Conservation (phyloP, 2,329 filamentous ascomycete genomes). For the Claviceps sp. region DNA sequence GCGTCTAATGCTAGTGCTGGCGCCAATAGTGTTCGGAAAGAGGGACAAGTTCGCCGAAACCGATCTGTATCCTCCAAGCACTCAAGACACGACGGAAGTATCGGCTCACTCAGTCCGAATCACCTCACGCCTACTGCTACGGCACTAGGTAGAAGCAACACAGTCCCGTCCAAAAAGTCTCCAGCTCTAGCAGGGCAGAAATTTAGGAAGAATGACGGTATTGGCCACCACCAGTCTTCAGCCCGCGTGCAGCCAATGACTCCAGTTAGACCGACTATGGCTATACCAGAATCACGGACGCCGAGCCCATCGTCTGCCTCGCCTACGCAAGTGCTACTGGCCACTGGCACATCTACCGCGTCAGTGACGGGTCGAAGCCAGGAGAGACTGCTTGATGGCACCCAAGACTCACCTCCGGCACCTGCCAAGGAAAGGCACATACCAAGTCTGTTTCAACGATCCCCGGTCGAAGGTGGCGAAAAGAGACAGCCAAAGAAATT, state of each 20-base stretch:
- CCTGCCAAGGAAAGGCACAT: slow-evolving; percentile 55
- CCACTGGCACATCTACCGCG: slow-evolving; percentile 16
- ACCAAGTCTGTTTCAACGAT: slow-evolving; percentile 56
- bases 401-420: slow-evolving; percentile 35
- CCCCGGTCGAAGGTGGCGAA: slow-evolving; percentile 45
- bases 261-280: slow-evolving; percentile 16
- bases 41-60: slow-evolving; percentile 69
- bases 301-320: slow-evolving; percentile 16
- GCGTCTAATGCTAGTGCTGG: slow-evolving; percentile 80
- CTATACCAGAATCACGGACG: slow-evolving; percentile 9
- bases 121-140: slow-evolving; percentile 41
- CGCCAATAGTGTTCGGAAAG: slow-evolving; percentile 73
- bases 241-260: slow-evolving; percentile 25
- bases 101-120: slow-evolving; percentile 54
- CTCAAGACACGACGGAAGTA: slow-evolving; percentile 60
- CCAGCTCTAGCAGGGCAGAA: slow-evolving; percentile 54
- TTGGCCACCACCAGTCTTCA: slow-evolving; percentile 18
- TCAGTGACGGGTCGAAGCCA: slow-evolving; percentile 31
- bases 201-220: slow-evolving; percentile 35
- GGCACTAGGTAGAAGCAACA: slow-evolving; percentile 61
- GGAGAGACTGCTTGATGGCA: slow-evolving; percentile 31
- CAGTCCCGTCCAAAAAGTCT: slow-evolving; percentile 80
- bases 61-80: slow-evolving; percentile 85
- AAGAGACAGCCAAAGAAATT: slow-evolving; percentile 78
- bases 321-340: slow-evolving; percentile 13